A percentile compares a stretch with the other conserved stretches of the same genome.
phyloP scores from a whole-genome alignment of 805 yeast genomes.

The Ogataea glucozyma region DNA sequence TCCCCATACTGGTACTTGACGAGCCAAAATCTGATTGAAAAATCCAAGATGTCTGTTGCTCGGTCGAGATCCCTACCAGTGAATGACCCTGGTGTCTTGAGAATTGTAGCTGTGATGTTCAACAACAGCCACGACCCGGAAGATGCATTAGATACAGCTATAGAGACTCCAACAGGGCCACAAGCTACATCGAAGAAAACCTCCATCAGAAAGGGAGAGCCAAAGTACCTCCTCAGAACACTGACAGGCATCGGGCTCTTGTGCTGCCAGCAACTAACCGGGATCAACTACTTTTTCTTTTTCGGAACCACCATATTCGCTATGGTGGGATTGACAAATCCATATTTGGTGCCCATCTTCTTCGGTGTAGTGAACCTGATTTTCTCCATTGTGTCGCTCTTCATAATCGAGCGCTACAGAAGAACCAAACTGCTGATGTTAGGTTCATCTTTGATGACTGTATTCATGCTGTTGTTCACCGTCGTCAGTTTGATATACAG shows the following conservation, averaged over 20 bases:
- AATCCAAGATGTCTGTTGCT: slow-evolving; percentile 25
- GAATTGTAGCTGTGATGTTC: slow-evolving; percentile 25
- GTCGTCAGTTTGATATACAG: slow-evolving; percentile 51
- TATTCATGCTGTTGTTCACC: slow-evolving; percentile 57
- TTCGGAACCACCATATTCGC: slow-evolving; percentile 62
- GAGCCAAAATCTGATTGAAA: slow-evolving; percentile 12
- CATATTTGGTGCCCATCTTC: slow-evolving; percentile 56
- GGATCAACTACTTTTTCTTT: slow-evolving; percentile 68
- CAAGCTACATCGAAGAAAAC: neutral
- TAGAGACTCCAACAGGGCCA: neutral
- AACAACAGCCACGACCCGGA: slow-evolving; percentile 15
- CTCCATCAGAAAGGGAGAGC: slow-evolving; percentile 31
- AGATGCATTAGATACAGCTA: slow-evolving; percentile 3
- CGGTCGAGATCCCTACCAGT: slow-evolving; percentile 20
- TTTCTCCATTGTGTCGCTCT: slow-evolving; percentile 51
- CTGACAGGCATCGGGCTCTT: slow-evolving; percentile 33
- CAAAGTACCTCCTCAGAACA: slow-evolving; percentile 31
- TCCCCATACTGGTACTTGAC: slow-evolving; percentile 35
- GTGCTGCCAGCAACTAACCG: slow-evolving; percentile 52
- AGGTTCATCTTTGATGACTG: slow-evolving; percentile 52
- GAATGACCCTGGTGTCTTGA: slow-evolving; percentile 24
- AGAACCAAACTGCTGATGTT: slow-evolving; percentile 46
- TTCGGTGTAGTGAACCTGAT: slow-evolving; percentile 55
- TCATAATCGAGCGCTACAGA: slow-evolving; percentile 48
- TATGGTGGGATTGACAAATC: slow-evolving; percentile 50